Evolutionary conservation across 164 flowering plant species (phyloP).

Genomic region (Macadamia integrifolia): DNA sequence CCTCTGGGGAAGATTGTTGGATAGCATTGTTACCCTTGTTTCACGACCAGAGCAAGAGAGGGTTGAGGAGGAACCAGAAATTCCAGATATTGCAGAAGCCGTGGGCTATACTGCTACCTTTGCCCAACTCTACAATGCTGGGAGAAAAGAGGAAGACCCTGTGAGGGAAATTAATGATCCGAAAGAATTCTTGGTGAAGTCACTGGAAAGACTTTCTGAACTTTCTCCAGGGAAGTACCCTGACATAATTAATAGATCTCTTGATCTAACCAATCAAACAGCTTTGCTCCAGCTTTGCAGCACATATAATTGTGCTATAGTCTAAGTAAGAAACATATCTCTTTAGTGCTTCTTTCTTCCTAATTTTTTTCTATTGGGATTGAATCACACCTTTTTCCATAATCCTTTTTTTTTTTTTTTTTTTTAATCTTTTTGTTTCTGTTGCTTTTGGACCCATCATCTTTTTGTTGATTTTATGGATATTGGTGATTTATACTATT

Average conservation of each 20-base stretch:
- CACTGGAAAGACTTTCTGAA: constrained; percentile 59
- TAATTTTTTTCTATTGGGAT: no score
- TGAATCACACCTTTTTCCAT: no score
- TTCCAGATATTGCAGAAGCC: constrained; percentile 79
- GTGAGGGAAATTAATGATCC: constrained; percentile 69
- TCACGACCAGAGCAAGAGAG: constrained; percentile 83
- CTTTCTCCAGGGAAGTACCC: constrained; percentile 68
- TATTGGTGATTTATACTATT: no score
- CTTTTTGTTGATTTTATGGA: no score
- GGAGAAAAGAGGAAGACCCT: constrained; percentile 89
- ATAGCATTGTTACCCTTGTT: constrained; percentile 75
- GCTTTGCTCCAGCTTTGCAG: constrained; percentile 69
- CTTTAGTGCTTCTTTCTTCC: background rate
- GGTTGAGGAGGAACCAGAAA: constrained; percentile 74
- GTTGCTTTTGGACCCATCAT: no score
- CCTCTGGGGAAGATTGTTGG: constrained; percentile 81
- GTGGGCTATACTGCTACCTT: constrained; percentile 71
- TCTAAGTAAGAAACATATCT: constrained; percentile 34
- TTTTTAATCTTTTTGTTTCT: no score
- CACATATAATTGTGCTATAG: constrained; percentile 37
- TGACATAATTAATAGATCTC: constrained; percentile 45
- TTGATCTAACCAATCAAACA: constrained; percentile 64
- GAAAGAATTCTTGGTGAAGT: constrained; percentile 61
- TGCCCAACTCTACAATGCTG: constrained; percentile 79
- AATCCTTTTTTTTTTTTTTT: no score